phyloP scores from a whole-genome alignment of 345 rosid species.

The Mangifera indica region DNA sequence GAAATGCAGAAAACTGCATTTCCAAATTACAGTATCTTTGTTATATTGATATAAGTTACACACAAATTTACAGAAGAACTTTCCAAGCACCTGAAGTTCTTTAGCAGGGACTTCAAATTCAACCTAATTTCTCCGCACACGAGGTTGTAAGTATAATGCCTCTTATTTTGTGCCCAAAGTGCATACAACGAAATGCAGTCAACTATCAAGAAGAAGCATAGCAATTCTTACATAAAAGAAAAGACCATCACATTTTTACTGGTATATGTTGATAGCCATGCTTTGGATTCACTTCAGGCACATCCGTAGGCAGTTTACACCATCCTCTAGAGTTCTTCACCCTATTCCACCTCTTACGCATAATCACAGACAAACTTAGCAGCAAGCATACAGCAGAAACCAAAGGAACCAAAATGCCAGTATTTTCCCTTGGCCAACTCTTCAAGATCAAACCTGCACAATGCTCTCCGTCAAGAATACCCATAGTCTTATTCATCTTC shows the following conservation, averaged over 20 bases:
- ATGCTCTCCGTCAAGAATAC: conserved; percentile 67
- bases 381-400: conserved; percentile 59
- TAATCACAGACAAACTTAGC: conserved; percentile 46
- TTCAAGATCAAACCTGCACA: conserved; percentile 49
- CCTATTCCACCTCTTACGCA: conserved; percentile 42
- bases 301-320: conserved; percentile 57
- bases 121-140: no score
- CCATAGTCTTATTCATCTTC: conserved; percentile 85
- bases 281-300: conserved; percentile 35
- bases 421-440: conserved; percentile 47
- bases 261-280: conserved; percentile 28
- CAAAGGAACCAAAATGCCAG: conserved; percentile 49
- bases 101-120: no score
- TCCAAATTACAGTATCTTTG: conserved; percentile 6
- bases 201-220: conserved; percentile 3
- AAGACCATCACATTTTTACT: conserved; percentile 33
- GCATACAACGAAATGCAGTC: background rate
- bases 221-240: no score
- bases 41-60: conserved; percentile 14
- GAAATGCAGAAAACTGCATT: background rate
- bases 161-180: background rate
- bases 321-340: conserved; percentile 37
- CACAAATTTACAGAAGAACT: background rate
- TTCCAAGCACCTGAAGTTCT: no score
- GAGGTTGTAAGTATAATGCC: background rate